Percentiles rank a stretch among this genome's conserved stretches.
Conservation (phyloP, 106 monocot genomes). For the Dioscorea alata region DNA sequence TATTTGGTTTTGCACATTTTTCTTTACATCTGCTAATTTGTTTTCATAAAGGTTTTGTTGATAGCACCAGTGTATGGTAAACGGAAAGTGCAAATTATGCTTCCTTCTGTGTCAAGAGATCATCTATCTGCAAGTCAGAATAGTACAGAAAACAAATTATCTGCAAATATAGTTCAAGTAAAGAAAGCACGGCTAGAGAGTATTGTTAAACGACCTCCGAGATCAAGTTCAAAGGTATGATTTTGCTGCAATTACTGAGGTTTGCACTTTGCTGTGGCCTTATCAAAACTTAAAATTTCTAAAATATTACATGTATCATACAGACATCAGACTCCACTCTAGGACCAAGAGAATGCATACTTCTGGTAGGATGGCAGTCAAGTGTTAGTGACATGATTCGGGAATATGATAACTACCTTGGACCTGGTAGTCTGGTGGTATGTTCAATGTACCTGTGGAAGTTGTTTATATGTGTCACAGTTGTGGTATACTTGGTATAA, state of each 20-base stretch:
- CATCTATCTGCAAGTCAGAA: slow-evolving; percentile 6
- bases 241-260: not conserved
- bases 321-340: slow-evolving; percentile 68
- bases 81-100: slow-evolving; percentile 27
- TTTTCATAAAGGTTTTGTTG: slow-evolving; percentile 61
- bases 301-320: slow-evolving; percentile 1
- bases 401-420: slow-evolving; percentile 96
- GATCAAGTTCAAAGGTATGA: slow-evolving; percentile 77
- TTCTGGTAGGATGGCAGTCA: slow-evolving; percentile 90
- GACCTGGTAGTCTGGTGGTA: slow-evolving; percentile 92
- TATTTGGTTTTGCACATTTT: no score
- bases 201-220: slow-evolving; percentile 72
- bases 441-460: slow-evolving; percentile 3
- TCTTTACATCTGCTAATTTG: not conserved
- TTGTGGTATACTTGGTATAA: no score
- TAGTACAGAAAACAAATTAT: slow-evolving; percentile 10
- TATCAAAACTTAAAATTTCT: not conserved
- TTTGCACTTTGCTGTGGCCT: not conserved
- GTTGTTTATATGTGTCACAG: no score
- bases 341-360: slow-evolving; percentile 84
- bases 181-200: slow-evolving; percentile 46
- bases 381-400: slow-evolving; percentile 83
- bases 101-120: slow-evolving; percentile 32
- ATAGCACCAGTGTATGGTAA: slow-evolving; percentile 72
- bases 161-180: slow-evolving; percentile 16